Evolutionary conservation across 805 yeast genomes (phyloP), one percentile per base, ranked within the genome.

Genomic region (Wickerhamiella sergipiensis): DNA sequence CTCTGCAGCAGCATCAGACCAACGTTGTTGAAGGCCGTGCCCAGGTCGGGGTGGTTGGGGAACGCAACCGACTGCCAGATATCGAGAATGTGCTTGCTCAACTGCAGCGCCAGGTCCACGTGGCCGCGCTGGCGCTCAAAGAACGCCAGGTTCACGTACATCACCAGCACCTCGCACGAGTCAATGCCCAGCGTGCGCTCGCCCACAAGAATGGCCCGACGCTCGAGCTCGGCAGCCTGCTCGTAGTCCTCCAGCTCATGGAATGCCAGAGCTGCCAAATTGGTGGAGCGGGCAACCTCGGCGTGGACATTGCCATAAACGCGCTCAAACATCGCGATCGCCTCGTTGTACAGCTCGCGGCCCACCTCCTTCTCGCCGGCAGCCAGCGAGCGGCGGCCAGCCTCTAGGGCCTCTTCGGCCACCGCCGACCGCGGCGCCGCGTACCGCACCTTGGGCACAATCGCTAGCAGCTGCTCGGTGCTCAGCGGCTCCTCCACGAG

Each of bases 121-220:
- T 79, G 77, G 36, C 78, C 78, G 57, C 77, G 76, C 9, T 77
- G 68, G 42, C 79, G 69, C 65, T 89, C 96, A 60, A 76, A 74
- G 61, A 73, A 76, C 1, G 92, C 94, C 57, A 89, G 69, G 66
- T 86, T 87, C 59, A 81, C 73, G 63, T 83, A 77, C 42, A 85
- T 71, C 57, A 86, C 75, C 39, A 86, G 66, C 23, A 89, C 76
- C 56, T 87, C 90, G 60, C 76, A 77, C 13, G 92, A 77, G 62
- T 90, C 97, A 55, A 80, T 66, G 54, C 98, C 98, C 48, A 71
- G 66, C 12, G 80, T 74, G 68, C 97, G 80, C 71, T 90, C 97
- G 53, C 81, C 73, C 54, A 88, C 78, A 40, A 78, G 70, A 54
- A 80, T 75, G 1, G 95, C 78, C 63, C 78, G 81, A 58, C 92